Base-by-base conservation (phyloP, 768 basidiomycete genomes). In the Psilocybe subaeruginosa region DNA sequence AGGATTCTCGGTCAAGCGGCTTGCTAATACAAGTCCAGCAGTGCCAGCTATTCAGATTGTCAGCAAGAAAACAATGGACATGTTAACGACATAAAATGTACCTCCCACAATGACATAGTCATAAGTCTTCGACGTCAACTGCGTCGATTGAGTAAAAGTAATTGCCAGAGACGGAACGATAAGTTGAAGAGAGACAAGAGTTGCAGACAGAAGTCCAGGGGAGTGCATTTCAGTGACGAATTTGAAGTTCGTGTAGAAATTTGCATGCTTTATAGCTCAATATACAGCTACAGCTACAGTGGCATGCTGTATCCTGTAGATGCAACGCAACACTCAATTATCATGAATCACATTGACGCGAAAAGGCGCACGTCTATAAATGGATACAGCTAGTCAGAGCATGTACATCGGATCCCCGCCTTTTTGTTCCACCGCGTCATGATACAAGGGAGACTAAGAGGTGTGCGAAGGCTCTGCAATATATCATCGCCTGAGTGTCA, bases 1-100 rank as follows among this genome's bases (percentile, higher is more conserved):
- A 0, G 80, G 78, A 60, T 85, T 70, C 67, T 86, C 86, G 8
- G 79, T 80, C 12, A 86, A 70, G 3, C 86, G 76, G 7, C 82
- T 76, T 0, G 85, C 85, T 12, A 86, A 70, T 1, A 79, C 83
- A 56, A 83, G 84, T 7, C 86, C 86, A 0, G 83, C 78, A 35
- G 84, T 85, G 12, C 85, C 85, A 47, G 72, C 78, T 69, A 16
- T n/a, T 23, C 8, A 37, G 3, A 9, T 51, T 30, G 54, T 16
- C 4, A 27, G n/a, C 0, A 37, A 8, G 12, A 37, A 12, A 17
- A 27, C 35, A 31, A 19, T 37, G 14, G 16, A 17, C 23, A 29
- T 23, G 17, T 17, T n/a, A 17, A 17, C 4, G 31, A 50, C 17
- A 51, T 17, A 23, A 23, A 23, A 23, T 23, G 29, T 49, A 63